A percentile compares a stretch with the other conserved stretches of the same genome.
These are phyloP conservation scores for Scutellaria baicalensis DNA, from an alignment of 257 asterid genomes.

Conservation along the genomic window DNA sequence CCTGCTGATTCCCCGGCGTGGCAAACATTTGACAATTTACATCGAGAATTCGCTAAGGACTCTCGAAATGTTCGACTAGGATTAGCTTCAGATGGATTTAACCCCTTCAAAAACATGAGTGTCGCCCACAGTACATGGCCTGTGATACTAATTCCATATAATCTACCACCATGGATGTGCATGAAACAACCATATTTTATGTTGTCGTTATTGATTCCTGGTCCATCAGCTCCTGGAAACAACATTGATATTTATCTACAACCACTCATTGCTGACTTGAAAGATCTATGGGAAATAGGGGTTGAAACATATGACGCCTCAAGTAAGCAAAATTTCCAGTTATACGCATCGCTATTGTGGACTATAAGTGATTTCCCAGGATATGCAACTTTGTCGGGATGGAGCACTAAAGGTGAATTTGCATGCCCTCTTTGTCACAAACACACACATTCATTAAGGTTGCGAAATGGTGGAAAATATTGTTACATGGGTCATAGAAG, in stretches of 20 bases:
- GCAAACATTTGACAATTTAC: not conserved
- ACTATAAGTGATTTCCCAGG: too few relatives aligned
- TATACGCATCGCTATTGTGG: not conserved
- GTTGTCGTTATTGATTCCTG: not conserved
- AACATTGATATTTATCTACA: too few relatives aligned
- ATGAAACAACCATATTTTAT: not conserved
- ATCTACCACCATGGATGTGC: not conserved
- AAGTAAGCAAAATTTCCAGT: not conserved
- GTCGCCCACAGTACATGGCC: not conserved
- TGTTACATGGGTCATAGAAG: not conserved
- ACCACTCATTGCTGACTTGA: too few relatives aligned
- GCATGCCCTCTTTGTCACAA: not conserved
- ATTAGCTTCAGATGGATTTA: not conserved
- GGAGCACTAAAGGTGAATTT: not conserved
- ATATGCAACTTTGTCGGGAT: not conserved
- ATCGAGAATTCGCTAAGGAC: not conserved
- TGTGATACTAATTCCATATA: not conserved
- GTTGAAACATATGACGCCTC: not conserved
- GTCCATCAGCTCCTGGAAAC: too few relatives aligned
- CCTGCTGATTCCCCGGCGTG: not conserved
- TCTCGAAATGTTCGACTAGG: not conserved
- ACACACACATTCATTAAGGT: not conserved
- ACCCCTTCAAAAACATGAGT: not conserved
- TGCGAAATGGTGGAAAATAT: not conserved
- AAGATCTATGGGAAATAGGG: too few relatives aligned